Conservation (phyloP, 768 basidiomycete species). For the Leccinum truebloodii region DNA sequence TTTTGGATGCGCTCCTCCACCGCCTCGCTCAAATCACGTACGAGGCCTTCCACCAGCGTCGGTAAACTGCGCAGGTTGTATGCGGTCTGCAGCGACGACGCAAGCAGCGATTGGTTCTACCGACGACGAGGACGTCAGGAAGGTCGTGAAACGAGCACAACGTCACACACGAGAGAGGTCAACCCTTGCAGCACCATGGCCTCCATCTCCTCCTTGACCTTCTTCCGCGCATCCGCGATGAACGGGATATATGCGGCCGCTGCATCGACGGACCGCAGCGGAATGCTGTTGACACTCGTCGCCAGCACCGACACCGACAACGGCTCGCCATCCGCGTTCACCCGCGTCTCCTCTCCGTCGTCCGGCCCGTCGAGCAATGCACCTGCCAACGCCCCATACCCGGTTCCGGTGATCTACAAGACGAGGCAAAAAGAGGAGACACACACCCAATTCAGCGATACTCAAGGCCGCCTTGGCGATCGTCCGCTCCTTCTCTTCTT, state of each 20-base stretch:
- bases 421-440: not conserved
- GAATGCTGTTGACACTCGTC: slow-evolving; percentile 37
- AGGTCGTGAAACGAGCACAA: not conserved
- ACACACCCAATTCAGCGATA: slow-evolving; percentile 85
- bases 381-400: slow-evolving; percentile 34
- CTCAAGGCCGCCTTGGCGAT: slow-evolving; percentile 95
- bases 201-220: slow-evolving; percentile 87
- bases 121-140: slow-evolving; percentile 1
- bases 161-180: slow-evolving; percentile 61
- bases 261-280: slow-evolving; percentile 73
- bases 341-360: not conserved
- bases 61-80: slow-evolving; percentile 89
- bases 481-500: slow-evolving; percentile 82
- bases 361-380: slow-evolving; percentile 49
- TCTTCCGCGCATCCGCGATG: slow-evolving; percentile 68
- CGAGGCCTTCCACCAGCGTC: slow-evolving; percentile 73
- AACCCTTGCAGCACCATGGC: slow-evolving; percentile 84
- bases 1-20: slow-evolving; percentile 79
- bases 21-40: slow-evolving; percentile 77
- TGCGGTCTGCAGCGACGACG: slow-evolving; percentile 93
- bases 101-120: slow-evolving; percentile 88
- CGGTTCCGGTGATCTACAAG: not conserved
- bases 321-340: slow-evolving; percentile 11
- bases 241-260: slow-evolving; percentile 69
- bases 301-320: slow-evolving; percentile 6